Percentiles rank a stretch among this genome's conserved stretches.
These are phyloP conservation scores for Coniosporium apollinis DNA, from an alignment of 495 filamentous ascomycete genomes.

Conservation along the genomic window DNA sequence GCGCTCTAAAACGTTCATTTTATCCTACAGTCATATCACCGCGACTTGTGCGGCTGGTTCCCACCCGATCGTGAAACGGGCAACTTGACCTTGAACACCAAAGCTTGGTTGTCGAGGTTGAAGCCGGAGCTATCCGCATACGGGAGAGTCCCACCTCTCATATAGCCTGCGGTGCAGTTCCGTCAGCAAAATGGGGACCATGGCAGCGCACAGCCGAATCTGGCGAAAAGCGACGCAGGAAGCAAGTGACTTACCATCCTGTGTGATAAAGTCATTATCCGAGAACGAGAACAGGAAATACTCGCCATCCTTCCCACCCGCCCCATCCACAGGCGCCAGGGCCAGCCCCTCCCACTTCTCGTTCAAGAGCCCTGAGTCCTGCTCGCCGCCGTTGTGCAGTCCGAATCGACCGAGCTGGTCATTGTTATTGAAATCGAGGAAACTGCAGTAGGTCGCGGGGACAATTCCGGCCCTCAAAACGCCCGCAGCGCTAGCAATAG, in stretches of 20 bases:
- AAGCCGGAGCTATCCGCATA: constrained; percentile 48
- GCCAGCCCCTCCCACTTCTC: constrained; percentile 74
- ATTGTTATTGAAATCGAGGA: constrained; percentile 59
- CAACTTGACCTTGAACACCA: constrained; percentile 55
- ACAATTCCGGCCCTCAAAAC: constrained; percentile 38
- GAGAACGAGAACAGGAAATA: constrained; percentile 52
- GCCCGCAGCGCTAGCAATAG: constrained; percentile 37
- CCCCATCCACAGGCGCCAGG: constrained; percentile 41
- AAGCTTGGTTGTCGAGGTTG: constrained; percentile 48
- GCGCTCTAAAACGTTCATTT: too few relatives aligned
- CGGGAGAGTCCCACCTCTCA: constrained; percentile 42
- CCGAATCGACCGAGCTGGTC: constrained; percentile 49
- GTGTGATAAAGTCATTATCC: constrained; percentile 72
- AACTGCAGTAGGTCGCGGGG: constrained; percentile 49
- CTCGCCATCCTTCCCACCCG: constrained; percentile 29
- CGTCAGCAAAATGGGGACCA: constrained; percentile 1
- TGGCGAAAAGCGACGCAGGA: constrained; percentile 1
- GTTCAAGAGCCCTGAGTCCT: constrained; percentile 42
- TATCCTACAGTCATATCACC: too few relatives aligned
- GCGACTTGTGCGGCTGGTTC: too few relatives aligned
- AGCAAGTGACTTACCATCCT: constrained; percentile 47
- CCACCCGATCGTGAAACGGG: too few relatives aligned
- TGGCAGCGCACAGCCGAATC: too few relatives aligned
- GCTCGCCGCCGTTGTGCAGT: constrained; percentile 47
- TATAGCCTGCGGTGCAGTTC: constrained; percentile 34